phyloP scores from a whole-genome alignment of 441 rosid species.

The Euphorbia celastroides region DNA sequence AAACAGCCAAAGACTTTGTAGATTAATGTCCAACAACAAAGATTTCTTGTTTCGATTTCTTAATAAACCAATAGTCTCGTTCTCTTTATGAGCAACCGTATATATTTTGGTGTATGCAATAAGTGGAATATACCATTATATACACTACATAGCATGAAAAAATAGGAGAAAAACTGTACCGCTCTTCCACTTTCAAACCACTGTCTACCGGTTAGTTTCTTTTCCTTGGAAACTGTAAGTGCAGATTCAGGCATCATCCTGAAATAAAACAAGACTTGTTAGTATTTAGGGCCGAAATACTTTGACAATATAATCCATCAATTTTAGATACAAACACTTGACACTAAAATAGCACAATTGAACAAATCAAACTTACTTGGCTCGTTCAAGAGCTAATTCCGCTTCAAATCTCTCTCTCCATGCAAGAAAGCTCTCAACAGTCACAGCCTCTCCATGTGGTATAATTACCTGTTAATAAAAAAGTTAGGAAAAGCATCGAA shows the following conservation, averaged over 20 bases:
- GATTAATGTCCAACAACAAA: neutral
- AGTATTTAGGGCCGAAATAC: too few species aligned
- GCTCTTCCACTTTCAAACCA: constrained; percentile 96
- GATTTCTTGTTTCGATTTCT: neutral
- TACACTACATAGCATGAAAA: neutral
- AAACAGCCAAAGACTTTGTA: neutral
- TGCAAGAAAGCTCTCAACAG: constrained; percentile 79
- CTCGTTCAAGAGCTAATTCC: constrained; percentile 93
- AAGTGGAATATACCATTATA: neutral
- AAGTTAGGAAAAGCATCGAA: neutral
- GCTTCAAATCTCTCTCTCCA: constrained; percentile 99
- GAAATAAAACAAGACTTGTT: constrained; percentile 24
- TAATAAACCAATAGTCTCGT: neutral
- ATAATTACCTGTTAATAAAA: constrained; percentile 49
- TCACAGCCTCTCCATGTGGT: constrained; percentile 99
- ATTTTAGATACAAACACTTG: neutral
- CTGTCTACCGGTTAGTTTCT: constrained; percentile 86
- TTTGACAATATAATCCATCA: too few species aligned
- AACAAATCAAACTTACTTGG: constrained; percentile 58
- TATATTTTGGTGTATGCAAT: neutral
- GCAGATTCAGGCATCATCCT: constrained; percentile 96
- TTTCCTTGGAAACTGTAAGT: constrained; percentile 69
- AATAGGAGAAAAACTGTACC: constrained; percentile 19
- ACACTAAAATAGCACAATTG: neutral
- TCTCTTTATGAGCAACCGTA: too few species aligned